Base-by-base conservation (phyloP, 345 rosid genomes). In the Rhizophora mangle region DNA sequence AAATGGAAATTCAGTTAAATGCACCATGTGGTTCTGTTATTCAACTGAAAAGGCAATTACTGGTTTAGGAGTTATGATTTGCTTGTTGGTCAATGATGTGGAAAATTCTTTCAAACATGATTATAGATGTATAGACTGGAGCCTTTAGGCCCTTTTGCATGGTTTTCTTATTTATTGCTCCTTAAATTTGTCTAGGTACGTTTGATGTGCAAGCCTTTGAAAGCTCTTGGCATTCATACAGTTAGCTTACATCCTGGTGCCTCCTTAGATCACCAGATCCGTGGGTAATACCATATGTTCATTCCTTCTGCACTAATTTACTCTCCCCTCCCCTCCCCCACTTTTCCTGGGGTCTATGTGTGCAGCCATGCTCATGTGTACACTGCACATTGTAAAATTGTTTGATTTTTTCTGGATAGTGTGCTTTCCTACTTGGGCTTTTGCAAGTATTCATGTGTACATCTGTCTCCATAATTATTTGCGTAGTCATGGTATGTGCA, bases 211-310 rank as follows among this genome's bases (percentile, higher is more conserved):
- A 95, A 90, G 76, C 91, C 92, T 54, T 71, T 95, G 79, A 95
- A 95, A 88, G 76, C 83, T 76, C 83, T 65, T 70, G 99, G 97
- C 75, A 73, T 89, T 68, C 96, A 95, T 79, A 78, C 96, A 29
- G 96, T 95, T 72, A 88, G 97, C 76, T 76, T 95, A 78, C 96
- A 95, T 78, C 70, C 80, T 2, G 89, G 96, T 64, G 88, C 92
- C 37, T 71, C 90, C 20, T 16, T 90, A 70, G 91, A 86, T 78
- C 97, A 85, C 74, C 97, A 95, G 78, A 92, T 89, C 63, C 74
- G 67, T 0, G 99, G 99, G 97, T 93, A 90, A 68, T 68, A 29
- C 18, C 39, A 13, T 46, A 60, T 72, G 26, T 29, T 74, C 1
- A 47, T 22, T 5, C 58, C 37, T 39, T 29, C 70, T 26, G 56